Percentiles rank a stretch among this genome's conserved stretches.
Conservation (phyloP, 805 yeast species). For the Teunomyces barrocoloradensis region DNA sequence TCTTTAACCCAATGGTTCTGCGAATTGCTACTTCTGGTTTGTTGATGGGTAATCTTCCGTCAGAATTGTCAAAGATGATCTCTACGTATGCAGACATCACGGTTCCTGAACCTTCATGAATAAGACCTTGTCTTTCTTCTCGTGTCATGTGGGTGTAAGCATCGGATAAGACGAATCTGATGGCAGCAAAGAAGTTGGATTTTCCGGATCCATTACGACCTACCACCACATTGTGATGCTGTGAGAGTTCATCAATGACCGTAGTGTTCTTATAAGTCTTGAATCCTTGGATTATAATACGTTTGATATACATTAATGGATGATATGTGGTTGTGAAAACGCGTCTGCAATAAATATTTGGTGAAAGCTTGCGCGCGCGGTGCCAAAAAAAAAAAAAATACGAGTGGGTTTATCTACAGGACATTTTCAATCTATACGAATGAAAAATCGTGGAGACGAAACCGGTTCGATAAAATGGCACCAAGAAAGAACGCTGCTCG, state of each 20-base stretch:
- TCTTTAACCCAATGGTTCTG: slow-evolving; percentile 89
- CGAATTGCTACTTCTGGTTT: slow-evolving; percentile 70
- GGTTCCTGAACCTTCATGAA: slow-evolving; percentile 88
- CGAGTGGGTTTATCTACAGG: neutral
- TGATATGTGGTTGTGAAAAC: neutral
- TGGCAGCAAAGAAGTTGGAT: slow-evolving; percentile 92
- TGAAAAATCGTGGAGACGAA: slow-evolving; percentile 1
- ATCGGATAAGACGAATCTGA: slow-evolving; percentile 87
- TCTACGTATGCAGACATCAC: slow-evolving; percentile 94
- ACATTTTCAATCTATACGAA: neutral
- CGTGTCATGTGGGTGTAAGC: slow-evolving; percentile 80
- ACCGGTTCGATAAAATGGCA: slow-evolving; percentile 7
- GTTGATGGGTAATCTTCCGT: slow-evolving; percentile 67
- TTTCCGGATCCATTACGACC: slow-evolving; percentile 98
- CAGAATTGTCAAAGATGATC: slow-evolving; percentile 78
- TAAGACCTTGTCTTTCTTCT: slow-evolving; percentile 81
- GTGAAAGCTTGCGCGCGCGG: neutral
- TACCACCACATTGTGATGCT: slow-evolving; percentile 76
- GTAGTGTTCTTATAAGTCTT: slow-evolving; percentile 88
- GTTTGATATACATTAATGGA: slow-evolving; percentile 36
- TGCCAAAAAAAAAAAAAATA: neutral
- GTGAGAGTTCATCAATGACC: slow-evolving; percentile 70
- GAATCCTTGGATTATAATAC: slow-evolving; percentile 84
- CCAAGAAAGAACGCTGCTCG: slow-evolving; percentile 10
- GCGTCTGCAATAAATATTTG: neutral